A percentile compares a stretch with the other conserved stretches of the same genome.
Evolutionary conservation across 2,329 filamentous ascomycete genomes (phyloP).

Genomic region (Westerdykella aurantiaca): DNA sequence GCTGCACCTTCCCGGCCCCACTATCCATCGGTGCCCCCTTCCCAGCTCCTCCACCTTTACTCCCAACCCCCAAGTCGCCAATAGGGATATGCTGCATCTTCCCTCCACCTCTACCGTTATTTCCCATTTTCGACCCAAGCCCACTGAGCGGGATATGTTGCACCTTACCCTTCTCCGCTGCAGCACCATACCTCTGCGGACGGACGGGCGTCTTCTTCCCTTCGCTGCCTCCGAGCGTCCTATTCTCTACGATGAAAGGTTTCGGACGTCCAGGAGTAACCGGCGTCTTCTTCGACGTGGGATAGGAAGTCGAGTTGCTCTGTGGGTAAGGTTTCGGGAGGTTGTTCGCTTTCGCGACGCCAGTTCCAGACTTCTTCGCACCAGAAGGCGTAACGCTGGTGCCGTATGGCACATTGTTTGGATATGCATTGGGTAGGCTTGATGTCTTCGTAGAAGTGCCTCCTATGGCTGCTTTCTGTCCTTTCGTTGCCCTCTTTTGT

Average conservation of each 20-base stretch:
- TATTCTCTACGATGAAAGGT: slow-evolving; percentile 15
- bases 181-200: slow-evolving; percentile 20
- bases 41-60: not conserved
- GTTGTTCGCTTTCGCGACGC: not conserved
- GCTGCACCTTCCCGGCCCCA: slow-evolving; percentile 2
- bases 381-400: not conserved
- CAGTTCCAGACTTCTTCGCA: slow-evolving; percentile 1
- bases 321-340: slow-evolving; percentile 14
- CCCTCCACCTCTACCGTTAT: not conserved
- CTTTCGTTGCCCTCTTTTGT: slow-evolving; percentile 1
- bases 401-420: slow-evolving; percentile 2
- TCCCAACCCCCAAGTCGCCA: not conserved
- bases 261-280: slow-evolving; percentile 21
- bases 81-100: not conserved
- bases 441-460: not conserved
- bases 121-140: not conserved
- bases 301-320: slow-evolving; percentile 5
- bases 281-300: slow-evolving; percentile 20
- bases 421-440: slow-evolving; percentile 9
- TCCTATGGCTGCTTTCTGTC: not conserved
- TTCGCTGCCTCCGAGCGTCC: slow-evolving; percentile 17
- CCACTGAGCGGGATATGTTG: slow-evolving; percentile 1
- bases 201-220: slow-evolving; percentile 19
- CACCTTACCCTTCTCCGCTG: slow-evolving; percentile 24
- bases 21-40: not conserved